Percentiles rank a stretch among this genome's conserved stretches.
These are phyloP conservation scores for Russula sp. DNA, from an alignment of 768 basidiomycete genomes.

Conservation along the genomic window DNA sequence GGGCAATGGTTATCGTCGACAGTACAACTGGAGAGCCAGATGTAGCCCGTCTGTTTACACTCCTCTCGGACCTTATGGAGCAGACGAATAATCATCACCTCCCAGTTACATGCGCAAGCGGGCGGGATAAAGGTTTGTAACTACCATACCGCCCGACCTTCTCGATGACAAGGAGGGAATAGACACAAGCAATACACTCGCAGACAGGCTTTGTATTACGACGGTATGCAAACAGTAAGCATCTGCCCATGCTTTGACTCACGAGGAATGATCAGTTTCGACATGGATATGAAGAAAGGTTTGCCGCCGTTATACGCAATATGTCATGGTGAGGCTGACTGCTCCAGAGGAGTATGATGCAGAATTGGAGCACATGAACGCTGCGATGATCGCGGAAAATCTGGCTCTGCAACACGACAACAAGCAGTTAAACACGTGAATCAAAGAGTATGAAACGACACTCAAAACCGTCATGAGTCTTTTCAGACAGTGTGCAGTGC, in stretches of 20 bases:
- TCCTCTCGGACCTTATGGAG: conserved; percentile 76
- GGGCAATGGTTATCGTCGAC: conserved; percentile 51
- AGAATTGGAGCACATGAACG: conserved; percentile 87
- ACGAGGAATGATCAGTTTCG: conserved; percentile 52
- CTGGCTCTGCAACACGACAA: conserved; percentile 85
- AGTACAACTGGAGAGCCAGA: conserved; percentile 44
- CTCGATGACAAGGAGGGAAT: conserved; percentile 6
- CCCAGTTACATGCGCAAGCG: conserved; percentile 64
- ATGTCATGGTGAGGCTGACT: conserved; percentile 1
- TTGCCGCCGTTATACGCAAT: conserved; percentile 3
- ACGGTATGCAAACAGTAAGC: conserved; percentile 41
- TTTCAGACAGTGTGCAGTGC: conserved; percentile 86
- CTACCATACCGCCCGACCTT: neutral
- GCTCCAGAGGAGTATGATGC: conserved; percentile 78
- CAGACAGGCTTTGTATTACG: conserved; percentile 91
- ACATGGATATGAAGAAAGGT: conserved; percentile 86
- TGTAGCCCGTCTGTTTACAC: conserved; percentile 53
- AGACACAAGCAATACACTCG: conserved; percentile 85
- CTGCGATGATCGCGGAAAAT: conserved; percentile 74
- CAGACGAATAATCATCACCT: conserved; percentile 79
- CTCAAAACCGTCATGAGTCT: conserved; percentile 89
- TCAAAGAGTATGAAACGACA: conserved; percentile 97
- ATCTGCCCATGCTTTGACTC: neutral
- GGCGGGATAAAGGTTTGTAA: conserved; percentile 69
- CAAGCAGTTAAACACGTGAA: conserved; percentile 83